Evolutionary conservation across 129 eudicot species (phyloP), one percentile per base, ranked within the genome.

Genomic region (Chrysanthemum seticuspe): DNA sequence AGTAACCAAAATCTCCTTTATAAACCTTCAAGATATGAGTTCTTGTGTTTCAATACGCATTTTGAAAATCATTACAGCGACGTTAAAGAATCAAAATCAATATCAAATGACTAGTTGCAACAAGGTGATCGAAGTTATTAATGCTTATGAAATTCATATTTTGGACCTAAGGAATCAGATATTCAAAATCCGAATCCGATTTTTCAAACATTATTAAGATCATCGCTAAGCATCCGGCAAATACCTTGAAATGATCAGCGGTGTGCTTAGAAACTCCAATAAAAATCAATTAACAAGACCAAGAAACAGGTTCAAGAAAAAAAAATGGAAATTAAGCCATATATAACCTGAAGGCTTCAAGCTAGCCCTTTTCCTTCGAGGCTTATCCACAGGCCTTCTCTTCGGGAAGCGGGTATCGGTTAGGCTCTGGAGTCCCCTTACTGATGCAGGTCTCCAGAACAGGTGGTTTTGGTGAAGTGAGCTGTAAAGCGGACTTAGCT

Each of bases 401-500:
- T 90, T 88, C 0, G 99, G 96, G 44, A 80, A 81, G 10, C 97
- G 90, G 48, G 85, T 79, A 75, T 90, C 97, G 0, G 96, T 90
- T 2, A 94, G 74, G 70, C 91, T 82, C 76, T 88, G 91, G 64
- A 90, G 79, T 16, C 88, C 78, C 34, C 76, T 78, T 67, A 59
- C 60, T 11, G 97, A 65, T 13, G 88, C 78, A 40, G 83, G 80
- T 14, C 77, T 72, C 81, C 86, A 85, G 27, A 71, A 64, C 71
- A 52, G 85, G 85, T 47, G 63, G 67, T 61, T 72, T 12, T 75
- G 81, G 61, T 68, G 73, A 75, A 72, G 3, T 47, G 88, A 79
- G 44, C 72, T 57, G 60, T 67, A 54, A 75, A 58, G 68, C 51
- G 77, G 81, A 62, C 65, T 76, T 36, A 72, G 72, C 55, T 66